These are phyloP conservation scores for Citrus glauca DNA, from an alignment of 345 rosid genomes.

Conservation along the genomic window DNA sequence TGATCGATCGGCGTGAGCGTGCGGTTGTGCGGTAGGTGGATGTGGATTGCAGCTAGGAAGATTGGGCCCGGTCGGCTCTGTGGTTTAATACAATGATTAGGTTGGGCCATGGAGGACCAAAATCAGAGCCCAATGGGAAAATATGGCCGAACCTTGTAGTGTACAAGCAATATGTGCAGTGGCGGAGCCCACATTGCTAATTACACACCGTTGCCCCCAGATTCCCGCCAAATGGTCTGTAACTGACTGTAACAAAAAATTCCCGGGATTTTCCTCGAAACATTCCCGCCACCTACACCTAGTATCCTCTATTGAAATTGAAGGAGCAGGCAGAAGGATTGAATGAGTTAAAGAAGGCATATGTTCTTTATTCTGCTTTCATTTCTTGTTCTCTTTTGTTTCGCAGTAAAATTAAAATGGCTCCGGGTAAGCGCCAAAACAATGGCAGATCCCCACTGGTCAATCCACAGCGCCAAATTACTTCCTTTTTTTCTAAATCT, in stretches of 20 bases:
- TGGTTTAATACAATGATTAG: no score
- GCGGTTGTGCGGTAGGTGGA: not conserved
- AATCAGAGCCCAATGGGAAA: not conserved
- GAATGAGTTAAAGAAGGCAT: not conserved
- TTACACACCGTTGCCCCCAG: not conserved
- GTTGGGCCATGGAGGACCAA: no score
- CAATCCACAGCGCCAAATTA: constrained; percentile 86
- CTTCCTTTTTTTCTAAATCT: constrained; percentile 68
- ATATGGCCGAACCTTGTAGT: not conserved
- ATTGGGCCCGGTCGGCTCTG: not conserved
- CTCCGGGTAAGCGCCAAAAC: constrained; percentile 65
- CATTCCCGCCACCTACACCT: constrained; percentile 21
- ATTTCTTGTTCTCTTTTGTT: not conserved
- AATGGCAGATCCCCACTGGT: constrained; percentile 89
- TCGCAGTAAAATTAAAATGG: constrained; percentile 32
- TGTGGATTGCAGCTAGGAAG: not conserved
- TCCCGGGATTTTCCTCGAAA: constrained; percentile 8
- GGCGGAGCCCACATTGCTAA: no score
- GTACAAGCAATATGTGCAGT: not conserved
- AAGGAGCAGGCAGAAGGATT: not conserved
- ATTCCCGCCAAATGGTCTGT: constrained; percentile 26
- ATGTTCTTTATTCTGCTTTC: not conserved
- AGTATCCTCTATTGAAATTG: not conserved
- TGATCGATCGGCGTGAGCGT: not conserved
- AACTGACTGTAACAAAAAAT: not conserved